Conservation (phyloP, 345 rosid species). For the Moricandia arvensis region DNA sequence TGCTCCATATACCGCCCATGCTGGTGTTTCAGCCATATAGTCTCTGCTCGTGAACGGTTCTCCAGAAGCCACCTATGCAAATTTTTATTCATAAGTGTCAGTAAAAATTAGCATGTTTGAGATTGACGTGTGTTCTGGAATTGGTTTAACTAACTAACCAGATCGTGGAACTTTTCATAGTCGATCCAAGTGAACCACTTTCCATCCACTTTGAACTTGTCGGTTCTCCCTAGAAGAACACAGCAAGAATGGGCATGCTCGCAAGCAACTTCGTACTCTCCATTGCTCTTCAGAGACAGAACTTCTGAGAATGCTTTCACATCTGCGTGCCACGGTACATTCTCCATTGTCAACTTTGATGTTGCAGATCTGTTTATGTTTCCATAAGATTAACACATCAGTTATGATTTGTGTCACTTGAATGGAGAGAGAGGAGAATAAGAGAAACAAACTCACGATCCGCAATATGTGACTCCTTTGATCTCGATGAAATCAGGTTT, state of each 20-base stretch:
- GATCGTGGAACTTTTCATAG: conserved; percentile 90
- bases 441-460: conserved; percentile 58
- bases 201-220: conserved; percentile 80
- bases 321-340: conserved; percentile 96
- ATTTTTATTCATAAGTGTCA: not conserved
- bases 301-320: conserved; percentile 93
- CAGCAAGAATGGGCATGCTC: conserved; percentile 96
- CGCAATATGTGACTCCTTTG: conserved; percentile 96
- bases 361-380: conserved; percentile 64
- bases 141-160: conserved; percentile 49
- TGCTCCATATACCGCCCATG: conserved; percentile 96
- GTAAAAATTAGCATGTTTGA: not conserved
- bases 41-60: conserved; percentile 69
- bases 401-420: conserved; percentile 14
- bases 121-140: not conserved
- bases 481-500: conserved; percentile 95
- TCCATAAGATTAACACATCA: not conserved
- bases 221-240: conserved; percentile 82
- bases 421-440: not conserved
- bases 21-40: conserved; percentile 85
- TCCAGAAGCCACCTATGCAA: conserved; percentile 74
- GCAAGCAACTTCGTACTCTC: conserved; percentile 94
- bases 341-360: conserved; percentile 96
- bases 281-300: conserved; percentile 60
- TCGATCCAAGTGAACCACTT: conserved; percentile 97